Evolutionary conservation across 441 rosid species (phyloP).

Genomic region (Pelargonium cotyledonis): DNA sequence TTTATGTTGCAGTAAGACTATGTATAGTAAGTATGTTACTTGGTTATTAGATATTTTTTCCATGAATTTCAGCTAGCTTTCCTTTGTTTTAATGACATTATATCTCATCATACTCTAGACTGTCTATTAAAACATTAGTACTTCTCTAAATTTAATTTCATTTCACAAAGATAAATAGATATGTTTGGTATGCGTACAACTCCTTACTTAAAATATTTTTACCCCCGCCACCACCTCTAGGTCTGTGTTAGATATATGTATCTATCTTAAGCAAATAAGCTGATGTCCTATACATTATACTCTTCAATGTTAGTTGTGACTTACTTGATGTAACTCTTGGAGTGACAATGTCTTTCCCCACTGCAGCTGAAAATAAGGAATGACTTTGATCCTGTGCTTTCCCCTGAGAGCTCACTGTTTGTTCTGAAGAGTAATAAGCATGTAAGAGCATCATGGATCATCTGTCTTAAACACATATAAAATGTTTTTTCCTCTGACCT

Average conservation of each 20-base stretch:
- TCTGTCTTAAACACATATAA: slow-evolving; percentile 17
- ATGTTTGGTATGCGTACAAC: too few relatives aligned
- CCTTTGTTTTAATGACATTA: background rate
- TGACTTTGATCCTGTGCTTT: slow-evolving; percentile 99
- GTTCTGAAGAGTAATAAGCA: slow-evolving; percentile 91
- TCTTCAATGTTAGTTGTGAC: slow-evolving; percentile 1
- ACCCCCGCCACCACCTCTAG: background rate
- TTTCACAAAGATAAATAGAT: too few relatives aligned
- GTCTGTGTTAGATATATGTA: background rate
- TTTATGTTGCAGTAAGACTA: background rate
- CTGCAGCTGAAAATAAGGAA: slow-evolving; percentile 94
- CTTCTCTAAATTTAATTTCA: background rate
- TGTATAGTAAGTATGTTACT: background rate
- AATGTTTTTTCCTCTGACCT: slow-evolving; percentile 23
- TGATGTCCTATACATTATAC: slow-evolving; percentile 5
- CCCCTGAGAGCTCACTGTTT: slow-evolving; percentile 98
- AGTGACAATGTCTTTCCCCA: slow-evolving; percentile 13
- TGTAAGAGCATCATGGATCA: slow-evolving; percentile 38
- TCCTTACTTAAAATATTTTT: background rate
- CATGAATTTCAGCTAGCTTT: slow-evolving; percentile 10
- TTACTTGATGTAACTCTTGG: slow-evolving; percentile 13
- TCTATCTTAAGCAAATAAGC: slow-evolving; percentile 8
- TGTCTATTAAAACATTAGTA: slow-evolving; percentile 1
- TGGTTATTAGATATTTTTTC: background rate
- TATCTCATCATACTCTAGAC: slow-evolving; percentile 1